Percentiles rank a stretch among this genome's conserved stretches.
phyloP scores from a whole-genome alignment of 129 eudicot genomes.

The Apium graveolens region DNA sequence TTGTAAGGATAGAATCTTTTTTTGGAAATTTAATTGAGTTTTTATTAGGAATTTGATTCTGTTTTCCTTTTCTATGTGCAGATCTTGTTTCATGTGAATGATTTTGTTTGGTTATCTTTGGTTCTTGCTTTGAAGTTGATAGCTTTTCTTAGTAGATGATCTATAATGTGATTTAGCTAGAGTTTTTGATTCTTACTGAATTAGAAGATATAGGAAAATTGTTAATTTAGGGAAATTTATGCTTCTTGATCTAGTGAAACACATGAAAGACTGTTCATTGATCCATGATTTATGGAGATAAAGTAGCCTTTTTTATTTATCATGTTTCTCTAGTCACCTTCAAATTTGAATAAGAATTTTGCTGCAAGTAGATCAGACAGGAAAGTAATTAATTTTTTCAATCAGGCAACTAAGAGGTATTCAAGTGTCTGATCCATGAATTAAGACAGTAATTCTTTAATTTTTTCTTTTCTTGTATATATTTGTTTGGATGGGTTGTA shows the following conservation, averaged over 20 bases:
- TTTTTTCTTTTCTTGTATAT: too few relatives aligned
- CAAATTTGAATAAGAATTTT: background rate
- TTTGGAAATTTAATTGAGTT: background rate
- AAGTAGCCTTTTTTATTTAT: background rate
- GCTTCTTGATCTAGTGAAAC: background rate
- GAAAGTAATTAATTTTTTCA: background rate
- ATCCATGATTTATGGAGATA: background rate
- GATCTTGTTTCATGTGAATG: constrained; percentile 18
- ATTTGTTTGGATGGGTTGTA: background rate
- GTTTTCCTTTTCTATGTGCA: constrained; percentile 1
- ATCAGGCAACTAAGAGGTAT: background rate
- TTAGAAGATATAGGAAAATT: background rate
- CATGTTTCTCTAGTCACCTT: background rate
- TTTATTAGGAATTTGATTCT: background rate
- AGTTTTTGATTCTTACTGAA: background rate
- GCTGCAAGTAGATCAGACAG: background rate
- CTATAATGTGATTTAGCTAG: background rate
- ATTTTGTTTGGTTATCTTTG: background rate
- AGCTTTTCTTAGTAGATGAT: background rate
- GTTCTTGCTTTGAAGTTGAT: background rate
- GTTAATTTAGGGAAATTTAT: background rate
- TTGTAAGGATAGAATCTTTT: background rate
- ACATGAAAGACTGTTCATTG: background rate
- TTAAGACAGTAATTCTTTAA: background rate
- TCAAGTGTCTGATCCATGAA: background rate